These are phyloP conservation scores for Pichia gijzeniarum DNA, from an alignment of 805 yeast species.

Conservation along the genomic window DNA sequence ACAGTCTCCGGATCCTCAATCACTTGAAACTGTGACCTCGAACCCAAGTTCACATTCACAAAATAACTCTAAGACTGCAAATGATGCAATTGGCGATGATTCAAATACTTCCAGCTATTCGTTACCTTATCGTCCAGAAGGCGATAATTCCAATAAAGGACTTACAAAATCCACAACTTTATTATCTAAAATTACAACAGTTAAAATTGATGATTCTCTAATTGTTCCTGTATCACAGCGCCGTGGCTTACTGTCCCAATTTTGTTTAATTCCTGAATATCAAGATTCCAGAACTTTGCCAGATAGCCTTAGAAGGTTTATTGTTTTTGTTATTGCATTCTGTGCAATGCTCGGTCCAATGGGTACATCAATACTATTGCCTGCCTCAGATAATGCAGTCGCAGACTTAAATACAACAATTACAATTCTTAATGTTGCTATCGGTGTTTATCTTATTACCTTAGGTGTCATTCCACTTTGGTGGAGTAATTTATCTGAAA, in stretches of 20 bases:
- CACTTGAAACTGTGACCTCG: background rate
- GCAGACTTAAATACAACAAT: conserved; percentile 48
- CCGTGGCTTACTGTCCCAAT: conserved; percentile 50
- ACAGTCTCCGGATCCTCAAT: conserved; percentile 1
- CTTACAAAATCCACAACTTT: conserved; percentile 8
- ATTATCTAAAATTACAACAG: conserved; percentile 15
- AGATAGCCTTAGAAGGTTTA: conserved; percentile 37
- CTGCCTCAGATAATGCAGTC: conserved; percentile 62
- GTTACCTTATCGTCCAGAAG: background rate
- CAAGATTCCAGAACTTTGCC: conserved; percentile 67
- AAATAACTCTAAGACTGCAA: background rate
- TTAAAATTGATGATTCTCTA: conserved; percentile 22
- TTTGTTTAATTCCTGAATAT: conserved; percentile 61
- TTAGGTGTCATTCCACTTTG: conserved; percentile 79
- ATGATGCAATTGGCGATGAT: background rate
- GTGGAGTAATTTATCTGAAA: conserved; percentile 82
- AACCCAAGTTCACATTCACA: background rate
- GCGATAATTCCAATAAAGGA: background rate
- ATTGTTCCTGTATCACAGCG: conserved; percentile 37
- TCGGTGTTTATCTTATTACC: conserved; percentile 69
- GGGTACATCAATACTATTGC: conserved; percentile 81
- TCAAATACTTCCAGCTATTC: background rate
- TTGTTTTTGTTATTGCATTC: conserved; percentile 60
- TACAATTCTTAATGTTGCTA: conserved; percentile 64
- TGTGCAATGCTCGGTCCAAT: conserved; percentile 82